These are phyloP conservation scores for Gnaphalium uliginosum DNA, from an alignment of 129 eudicot genomes.

Conservation along the genomic window DNA sequence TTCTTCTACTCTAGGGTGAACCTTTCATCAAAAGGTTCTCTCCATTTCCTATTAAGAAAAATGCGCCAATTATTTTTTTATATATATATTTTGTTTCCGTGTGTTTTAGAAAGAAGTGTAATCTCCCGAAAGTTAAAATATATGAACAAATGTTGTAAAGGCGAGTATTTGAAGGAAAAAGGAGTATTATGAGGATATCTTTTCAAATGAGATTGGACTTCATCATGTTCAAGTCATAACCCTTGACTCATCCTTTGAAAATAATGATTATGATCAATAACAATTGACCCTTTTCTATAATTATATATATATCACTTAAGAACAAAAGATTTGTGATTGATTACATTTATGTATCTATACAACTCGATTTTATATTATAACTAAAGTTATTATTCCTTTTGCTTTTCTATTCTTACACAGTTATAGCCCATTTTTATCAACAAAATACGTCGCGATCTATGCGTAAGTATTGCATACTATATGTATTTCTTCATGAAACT, in stretches of 20 bases:
- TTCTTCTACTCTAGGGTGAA: too few relatives aligned
- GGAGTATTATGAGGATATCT: slow-evolving; percentile 18
- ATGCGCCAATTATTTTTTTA: too few relatives aligned
- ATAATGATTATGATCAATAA: slow-evolving; percentile 26
- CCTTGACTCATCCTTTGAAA: slow-evolving; percentile 30
- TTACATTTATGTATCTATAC: too few relatives aligned
- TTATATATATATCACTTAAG: not conserved
- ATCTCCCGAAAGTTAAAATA: not conserved
- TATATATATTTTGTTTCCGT: not conserved
- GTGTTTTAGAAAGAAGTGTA: not conserved
- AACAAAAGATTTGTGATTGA: not conserved
- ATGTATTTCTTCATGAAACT: too few relatives aligned
- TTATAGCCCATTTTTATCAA: too few relatives aligned
- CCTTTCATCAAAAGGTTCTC: too few relatives aligned
- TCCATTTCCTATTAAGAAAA: too few relatives aligned
- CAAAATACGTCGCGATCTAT: too few relatives aligned
- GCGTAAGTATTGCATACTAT: too few relatives aligned
- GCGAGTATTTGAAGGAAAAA: slow-evolving; percentile 24
- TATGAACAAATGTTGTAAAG: not conserved
- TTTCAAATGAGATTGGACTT: slow-evolving; percentile 24
- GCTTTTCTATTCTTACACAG: not conserved
- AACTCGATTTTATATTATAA: not conserved
- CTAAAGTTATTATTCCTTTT: not conserved
- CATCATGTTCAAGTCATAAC: slow-evolving; percentile 20
- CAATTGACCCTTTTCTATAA: not conserved